A percentile compares a stretch with the other conserved stretches of the same genome.
These are phyloP conservation scores for Protomyces lactucae-debilis DNA, from an alignment of 1,139 yeast genomes.

Conservation along the genomic window DNA sequence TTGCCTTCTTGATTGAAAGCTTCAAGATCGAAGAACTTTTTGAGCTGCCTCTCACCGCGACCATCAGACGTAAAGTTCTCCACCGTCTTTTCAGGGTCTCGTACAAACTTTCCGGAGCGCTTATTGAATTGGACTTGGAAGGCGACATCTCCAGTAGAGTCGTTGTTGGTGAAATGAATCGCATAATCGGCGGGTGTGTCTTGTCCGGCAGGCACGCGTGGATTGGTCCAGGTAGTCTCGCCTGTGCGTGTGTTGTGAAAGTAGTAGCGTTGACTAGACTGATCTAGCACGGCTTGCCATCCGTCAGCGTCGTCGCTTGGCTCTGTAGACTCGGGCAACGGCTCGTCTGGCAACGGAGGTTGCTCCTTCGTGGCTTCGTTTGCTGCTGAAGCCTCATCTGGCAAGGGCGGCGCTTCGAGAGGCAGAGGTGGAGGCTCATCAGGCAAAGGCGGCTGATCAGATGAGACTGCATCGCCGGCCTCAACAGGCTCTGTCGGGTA, in stretches of 20 bases:
- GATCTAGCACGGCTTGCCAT: constrained; percentile 39
- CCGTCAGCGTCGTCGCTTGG: constrained; percentile 32
- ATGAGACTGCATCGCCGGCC: no score
- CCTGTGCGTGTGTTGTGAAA: constrained; percentile 36
- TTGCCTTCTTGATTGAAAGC: constrained; percentile 32
- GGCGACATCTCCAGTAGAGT: constrained; percentile 7
- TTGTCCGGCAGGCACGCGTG: constrained; percentile 32
- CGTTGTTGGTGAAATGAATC: background rate
- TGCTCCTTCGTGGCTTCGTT: background rate
- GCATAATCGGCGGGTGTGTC: background rate
- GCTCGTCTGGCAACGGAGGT: background rate
- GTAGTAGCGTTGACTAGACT: constrained; percentile 33
- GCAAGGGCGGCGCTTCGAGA: background rate
- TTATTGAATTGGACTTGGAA: constrained; percentile 24
- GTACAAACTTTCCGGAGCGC: constrained; percentile 24
- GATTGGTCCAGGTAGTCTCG: constrained; percentile 38
- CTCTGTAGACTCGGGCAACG: constrained; percentile 1
- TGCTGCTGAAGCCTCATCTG: background rate
- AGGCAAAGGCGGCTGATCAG: background rate
- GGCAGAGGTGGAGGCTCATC: no score
- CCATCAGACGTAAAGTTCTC: constrained; percentile 23
- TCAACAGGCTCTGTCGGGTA: no score
- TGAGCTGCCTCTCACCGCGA: constrained; percentile 17
- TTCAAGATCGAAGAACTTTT: constrained; percentile 29
- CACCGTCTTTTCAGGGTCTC: constrained; percentile 16